phyloP scores from a whole-genome alignment of 768 basidiomycete genomes.

The Phylloporus rhodoxanthus region DNA sequence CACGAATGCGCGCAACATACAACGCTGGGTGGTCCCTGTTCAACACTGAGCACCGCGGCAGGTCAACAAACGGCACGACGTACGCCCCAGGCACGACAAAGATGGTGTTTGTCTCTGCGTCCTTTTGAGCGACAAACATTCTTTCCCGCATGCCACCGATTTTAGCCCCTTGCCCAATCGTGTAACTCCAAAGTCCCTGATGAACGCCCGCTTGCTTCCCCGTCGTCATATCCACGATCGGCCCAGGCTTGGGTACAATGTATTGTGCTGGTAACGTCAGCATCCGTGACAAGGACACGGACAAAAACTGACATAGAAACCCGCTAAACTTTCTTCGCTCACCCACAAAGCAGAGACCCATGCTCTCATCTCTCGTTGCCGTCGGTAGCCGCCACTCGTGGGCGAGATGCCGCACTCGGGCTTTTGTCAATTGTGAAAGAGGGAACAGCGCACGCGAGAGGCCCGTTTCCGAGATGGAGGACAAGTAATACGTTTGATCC shows the following conservation, averaged over 20 bases:
- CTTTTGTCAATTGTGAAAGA: conserved; percentile 59
- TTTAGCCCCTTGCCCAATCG: conserved; percentile 76
- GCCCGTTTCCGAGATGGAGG: conserved; percentile 63
- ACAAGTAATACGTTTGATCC: conserved; percentile 91
- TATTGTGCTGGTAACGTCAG: too few relatives aligned
- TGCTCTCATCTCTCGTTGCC: conserved; percentile 75
- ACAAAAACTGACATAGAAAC: conserved; percentile 57
- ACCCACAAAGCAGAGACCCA: conserved; percentile 94
- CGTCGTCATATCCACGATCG: conserved; percentile 52
- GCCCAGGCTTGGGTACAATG: conserved; percentile 61
- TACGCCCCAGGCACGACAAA: conserved; percentile 72
- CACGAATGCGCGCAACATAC: conserved; percentile 34
- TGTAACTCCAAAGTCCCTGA: conserved; percentile 76
- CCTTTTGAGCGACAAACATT: conserved; percentile 74
- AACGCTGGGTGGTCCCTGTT: conserved; percentile 58
- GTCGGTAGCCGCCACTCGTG: conserved; percentile 56
- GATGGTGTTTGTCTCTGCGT: conserved; percentile 55
- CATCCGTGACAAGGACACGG: too few relatives aligned
- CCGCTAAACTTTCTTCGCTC: conserved; percentile 64
- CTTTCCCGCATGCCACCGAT: conserved; percentile 54
- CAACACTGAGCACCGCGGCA: background rate
- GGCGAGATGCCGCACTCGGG: conserved; percentile 70
- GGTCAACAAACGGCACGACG: conserved; percentile 15
- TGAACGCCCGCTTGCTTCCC: conserved; percentile 58
- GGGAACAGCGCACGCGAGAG: conserved; percentile 76